Evolutionary conservation across 1,284 basidiomycete species (phyloP), one percentile per base, ranked within the genome.

Genomic region (Puccinia horiana): DNA sequence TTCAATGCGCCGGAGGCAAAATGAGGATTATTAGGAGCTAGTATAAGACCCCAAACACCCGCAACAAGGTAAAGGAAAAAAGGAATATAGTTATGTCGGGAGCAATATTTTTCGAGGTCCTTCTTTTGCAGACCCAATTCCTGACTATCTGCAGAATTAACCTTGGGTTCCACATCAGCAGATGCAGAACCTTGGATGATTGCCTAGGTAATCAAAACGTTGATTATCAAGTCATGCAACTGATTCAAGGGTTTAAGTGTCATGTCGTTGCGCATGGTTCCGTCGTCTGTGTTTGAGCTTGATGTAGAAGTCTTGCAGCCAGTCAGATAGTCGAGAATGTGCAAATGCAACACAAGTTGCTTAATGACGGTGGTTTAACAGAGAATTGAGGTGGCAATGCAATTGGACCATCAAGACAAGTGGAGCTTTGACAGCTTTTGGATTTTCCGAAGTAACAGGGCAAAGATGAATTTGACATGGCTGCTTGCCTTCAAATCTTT

Each of bases 161-260:
- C 35, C 12, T 67, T 32, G 5, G 63, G 40, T 32, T 67, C 63
- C 35, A 67, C 63, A 32, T 67, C 63, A 16, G 63, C 63, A 8
- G 63, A 29, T 37, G 63, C 32, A 67, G 63, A 67, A 67, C 63
- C 63, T 67, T 32, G 32, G 35, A 67, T 67, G 63, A 67, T 67
- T 18, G 40, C 12, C 11, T 67, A 67, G 18, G 63, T 67, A 23
- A 67, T 67, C 32, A 67, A 67, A 40, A 67, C n/a, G 29, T 67
- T 32, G 37, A 67, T 67, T 14, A 67, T 67, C 63, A 67, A 32
- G 18, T 67, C 63, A 23, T 67, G 63, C 18, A 67, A 40, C 18
- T 67, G 63, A 42, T 67, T 37, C 20, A 67, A n/a, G 35, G 63
- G 63, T 37, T 67, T 67, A 42, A 67, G 63, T 1, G 63, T 32